Conservation (phyloP, 78 protist species). For the Creolimax fragrantissima region DNA sequence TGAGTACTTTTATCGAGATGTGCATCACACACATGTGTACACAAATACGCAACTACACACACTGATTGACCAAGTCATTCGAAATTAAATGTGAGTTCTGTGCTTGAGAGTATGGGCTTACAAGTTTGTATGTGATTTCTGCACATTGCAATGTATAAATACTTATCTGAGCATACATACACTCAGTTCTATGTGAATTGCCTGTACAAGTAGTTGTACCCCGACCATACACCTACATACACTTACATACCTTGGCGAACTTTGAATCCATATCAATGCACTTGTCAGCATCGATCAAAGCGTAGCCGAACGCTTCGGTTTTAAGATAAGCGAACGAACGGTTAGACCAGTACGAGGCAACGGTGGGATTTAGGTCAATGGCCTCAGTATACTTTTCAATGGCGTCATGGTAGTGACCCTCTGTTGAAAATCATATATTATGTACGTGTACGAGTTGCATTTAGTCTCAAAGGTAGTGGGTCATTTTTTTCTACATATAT, state of each 20-base stretch:
- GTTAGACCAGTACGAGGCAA: constrained; percentile 50
- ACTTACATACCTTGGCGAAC: constrained; percentile 56
- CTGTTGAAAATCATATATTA: background rate
- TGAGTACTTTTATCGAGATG: background rate
- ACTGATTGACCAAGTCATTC: too few relatives aligned
- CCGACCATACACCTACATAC: too few relatives aligned
- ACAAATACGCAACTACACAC: background rate
- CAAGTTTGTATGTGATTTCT: too few relatives aligned
- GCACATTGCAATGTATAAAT: too few relatives aligned
- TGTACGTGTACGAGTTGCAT: background rate
- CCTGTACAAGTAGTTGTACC: too few relatives aligned
- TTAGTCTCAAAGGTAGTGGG: background rate
- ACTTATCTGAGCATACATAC: background rate
- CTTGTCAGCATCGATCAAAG: constrained; percentile 59
- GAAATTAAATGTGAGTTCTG: too few relatives aligned
- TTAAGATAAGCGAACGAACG: constrained; percentile 71
- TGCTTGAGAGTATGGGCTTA: too few relatives aligned
- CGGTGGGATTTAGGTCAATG: background rate
- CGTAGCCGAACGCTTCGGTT: constrained; percentile 55
- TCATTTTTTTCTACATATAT: background rate
- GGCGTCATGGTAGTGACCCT: constrained; percentile 8
- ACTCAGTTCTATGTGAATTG: too few relatives aligned
- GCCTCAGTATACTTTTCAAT: constrained; percentile 1
- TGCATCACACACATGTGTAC: background rate
- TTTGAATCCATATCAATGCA: constrained; percentile 63